Evolutionary conservation across 2,329 filamentous ascomycete genomes (phyloP).

Genomic region (Coniochaeta pulveracea): DNA sequence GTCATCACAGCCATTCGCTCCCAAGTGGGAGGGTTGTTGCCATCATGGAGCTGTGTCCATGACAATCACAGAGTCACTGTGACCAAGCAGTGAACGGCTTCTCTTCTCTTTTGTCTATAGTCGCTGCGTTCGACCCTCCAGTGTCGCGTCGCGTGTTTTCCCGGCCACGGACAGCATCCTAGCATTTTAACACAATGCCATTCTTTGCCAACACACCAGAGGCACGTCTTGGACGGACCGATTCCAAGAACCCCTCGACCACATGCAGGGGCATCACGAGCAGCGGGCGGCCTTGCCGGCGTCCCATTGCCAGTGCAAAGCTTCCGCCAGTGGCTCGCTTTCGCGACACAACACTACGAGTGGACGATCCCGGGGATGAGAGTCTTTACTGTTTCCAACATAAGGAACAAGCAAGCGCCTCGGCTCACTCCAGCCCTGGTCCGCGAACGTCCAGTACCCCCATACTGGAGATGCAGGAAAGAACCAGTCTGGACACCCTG

Average conservation of each 20-base stretch:
- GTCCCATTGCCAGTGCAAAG: slow-evolving; percentile 44
- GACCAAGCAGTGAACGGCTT: no score
- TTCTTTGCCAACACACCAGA: slow-evolving; percentile 69
- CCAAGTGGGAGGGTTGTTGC: no score
- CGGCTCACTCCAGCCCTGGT: slow-evolving; percentile 32
- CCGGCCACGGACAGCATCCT: no score
- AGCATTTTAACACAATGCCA: slow-evolving; percentile 49
- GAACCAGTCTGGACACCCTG: slow-evolving; percentile 79
- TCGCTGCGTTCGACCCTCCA: no score
- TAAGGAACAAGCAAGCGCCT: slow-evolving; percentile 64
- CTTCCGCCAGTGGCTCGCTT: slow-evolving; percentile 14
- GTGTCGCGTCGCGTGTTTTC: no score
- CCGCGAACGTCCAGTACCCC: slow-evolving; percentile 31
- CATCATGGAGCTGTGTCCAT: no score
- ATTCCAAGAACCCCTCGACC: slow-evolving; percentile 72
- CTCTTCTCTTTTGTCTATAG: no score
- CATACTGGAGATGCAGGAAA: slow-evolving; percentile 48
- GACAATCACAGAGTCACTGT: no score
- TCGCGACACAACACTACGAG: slow-evolving; percentile 21
- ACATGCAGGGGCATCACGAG: slow-evolving; percentile 85
- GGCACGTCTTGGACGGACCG: slow-evolving; percentile 62
- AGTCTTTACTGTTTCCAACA: slow-evolving; percentile 91
- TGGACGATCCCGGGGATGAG: slow-evolving; percentile 41
- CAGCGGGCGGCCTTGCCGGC: slow-evolving; percentile 72
- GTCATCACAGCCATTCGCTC: no score